These are phyloP conservation scores for Rosa hybrid DNA, from an alignment of 331 rosid genomes.

Conservation along the genomic window DNA sequence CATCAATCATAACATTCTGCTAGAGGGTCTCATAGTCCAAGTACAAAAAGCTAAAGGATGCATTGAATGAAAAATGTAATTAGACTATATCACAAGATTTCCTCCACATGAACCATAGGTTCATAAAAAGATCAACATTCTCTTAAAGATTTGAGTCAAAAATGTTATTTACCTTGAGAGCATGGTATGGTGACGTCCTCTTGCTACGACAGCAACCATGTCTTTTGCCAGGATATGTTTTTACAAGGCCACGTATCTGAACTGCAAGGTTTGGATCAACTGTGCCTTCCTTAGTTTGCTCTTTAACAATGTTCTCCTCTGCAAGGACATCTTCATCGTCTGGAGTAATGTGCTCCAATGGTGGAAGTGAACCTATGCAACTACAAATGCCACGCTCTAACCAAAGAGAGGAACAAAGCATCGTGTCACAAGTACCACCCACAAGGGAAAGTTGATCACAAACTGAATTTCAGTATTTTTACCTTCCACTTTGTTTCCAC, in stretches of 20 bases:
- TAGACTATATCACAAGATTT: neutral
- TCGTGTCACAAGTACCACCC: constrained; percentile 18
- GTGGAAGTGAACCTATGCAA: constrained; percentile 54
- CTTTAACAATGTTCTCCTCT: constrained; percentile 74
- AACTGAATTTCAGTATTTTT: constrained; percentile 19
- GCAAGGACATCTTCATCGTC: constrained; percentile 87
- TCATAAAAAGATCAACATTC: neutral
- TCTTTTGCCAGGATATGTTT: constrained; percentile 65
- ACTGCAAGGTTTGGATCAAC: constrained; percentile 64
- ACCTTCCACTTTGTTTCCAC: constrained; percentile 81
- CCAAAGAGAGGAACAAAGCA: constrained; percentile 17
- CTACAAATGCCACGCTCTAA: constrained; percentile 78
- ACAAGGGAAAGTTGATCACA: constrained; percentile 20
- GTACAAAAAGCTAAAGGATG: neutral
- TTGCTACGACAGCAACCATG: constrained; percentile 57
- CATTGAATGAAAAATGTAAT: neutral
- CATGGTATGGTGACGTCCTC: constrained; percentile 55
- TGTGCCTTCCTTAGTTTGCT: constrained; percentile 44
- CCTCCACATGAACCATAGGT: neutral
- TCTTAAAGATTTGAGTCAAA: neutral
- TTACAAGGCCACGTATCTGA: constrained; percentile 76
- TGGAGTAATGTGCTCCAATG: constrained; percentile 48
- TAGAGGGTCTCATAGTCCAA: neutral
- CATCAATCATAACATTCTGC: neutral
- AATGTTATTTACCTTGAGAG: constrained; percentile 62